Conservation (phyloP, 805 yeast genomes). For the Metschnikowia proteae region DNA sequence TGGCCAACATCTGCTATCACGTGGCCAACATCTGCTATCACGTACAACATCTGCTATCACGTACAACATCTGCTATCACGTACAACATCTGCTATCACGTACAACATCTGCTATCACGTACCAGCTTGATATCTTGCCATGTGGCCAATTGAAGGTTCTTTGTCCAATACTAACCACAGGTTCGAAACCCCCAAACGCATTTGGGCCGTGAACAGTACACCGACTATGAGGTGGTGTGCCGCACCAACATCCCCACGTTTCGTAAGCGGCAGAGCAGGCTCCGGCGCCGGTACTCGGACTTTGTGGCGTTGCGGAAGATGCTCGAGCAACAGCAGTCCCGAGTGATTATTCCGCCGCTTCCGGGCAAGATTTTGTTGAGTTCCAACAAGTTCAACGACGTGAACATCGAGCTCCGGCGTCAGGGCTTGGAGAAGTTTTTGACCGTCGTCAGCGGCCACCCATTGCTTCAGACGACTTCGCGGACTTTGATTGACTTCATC, state of each 20-base stretch:
- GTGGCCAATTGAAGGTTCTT: too few species aligned
- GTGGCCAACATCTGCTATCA: too few species aligned
- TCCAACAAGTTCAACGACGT: slow-evolving; percentile 74
- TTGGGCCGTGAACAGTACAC: slow-evolving; percentile 68
- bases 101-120: too few species aligned
- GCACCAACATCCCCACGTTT: slow-evolving; percentile 90
- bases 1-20: too few species aligned
- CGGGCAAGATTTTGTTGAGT: slow-evolving; percentile 76
- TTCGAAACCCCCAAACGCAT: slow-evolving; percentile 73
- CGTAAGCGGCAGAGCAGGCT: slow-evolving; percentile 59
- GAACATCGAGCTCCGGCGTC: slow-evolving; percentile 76
- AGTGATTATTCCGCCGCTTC: slow-evolving; percentile 81
- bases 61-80: too few species aligned
- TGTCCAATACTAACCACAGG: slow-evolving; percentile 30
- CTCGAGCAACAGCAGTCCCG: slow-evolving; percentile 72
- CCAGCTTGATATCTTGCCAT: too few species aligned
- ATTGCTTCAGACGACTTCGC: slow-evolving; percentile 78
- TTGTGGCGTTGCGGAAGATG: slow-evolving; percentile 72
- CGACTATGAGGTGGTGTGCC: slow-evolving; percentile 85
- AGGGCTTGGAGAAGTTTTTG: slow-evolving; percentile 79
- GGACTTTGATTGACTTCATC: slow-evolving; percentile 73
- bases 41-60: too few species aligned
- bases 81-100: too few species aligned
- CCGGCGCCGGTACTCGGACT: slow-evolving; percentile 85
- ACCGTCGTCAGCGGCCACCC: slow-evolving; percentile 88